Percentiles rank a stretch among this genome's conserved stretches.
phyloP scores from a whole-genome alignment of 176 grass and related monocot genomes.

The Musa troglodytarum region DNA sequence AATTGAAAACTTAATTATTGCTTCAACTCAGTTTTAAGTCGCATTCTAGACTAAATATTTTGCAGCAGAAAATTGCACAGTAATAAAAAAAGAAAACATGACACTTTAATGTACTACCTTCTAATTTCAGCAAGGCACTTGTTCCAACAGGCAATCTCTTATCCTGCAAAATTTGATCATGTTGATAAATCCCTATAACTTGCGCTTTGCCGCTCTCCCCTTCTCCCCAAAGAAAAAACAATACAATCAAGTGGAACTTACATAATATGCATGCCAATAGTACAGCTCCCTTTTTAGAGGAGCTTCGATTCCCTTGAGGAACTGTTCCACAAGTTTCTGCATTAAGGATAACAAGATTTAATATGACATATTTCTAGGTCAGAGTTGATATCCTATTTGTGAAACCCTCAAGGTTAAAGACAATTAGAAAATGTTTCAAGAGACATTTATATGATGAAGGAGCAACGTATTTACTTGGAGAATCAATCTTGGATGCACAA shows the following conservation, averaged over 20 bases:
- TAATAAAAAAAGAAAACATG: neutral
- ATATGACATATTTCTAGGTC: neutral
- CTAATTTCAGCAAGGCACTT: slow-evolving; percentile 58
- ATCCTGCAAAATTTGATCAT: slow-evolving; percentile 36
- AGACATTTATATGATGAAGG: neutral
- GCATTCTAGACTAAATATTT: neutral
- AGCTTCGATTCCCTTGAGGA: slow-evolving; percentile 46
- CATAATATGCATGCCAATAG: slow-evolving; percentile 67
- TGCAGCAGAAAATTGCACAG: neutral
- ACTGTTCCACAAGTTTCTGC: slow-evolving; percentile 55
- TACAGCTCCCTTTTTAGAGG: slow-evolving; percentile 45
- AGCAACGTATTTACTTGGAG: slow-evolving; percentile 33
- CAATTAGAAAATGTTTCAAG: too few species aligned
- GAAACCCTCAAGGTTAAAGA: too few species aligned
- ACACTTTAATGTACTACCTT: slow-evolving; percentile 4
- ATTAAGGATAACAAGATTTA: neutral
- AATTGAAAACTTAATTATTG: too few species aligned
- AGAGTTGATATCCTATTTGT: neutral
- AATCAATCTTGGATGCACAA: slow-evolving; percentile 52
- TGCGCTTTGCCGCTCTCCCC: too few species aligned
- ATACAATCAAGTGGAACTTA: slow-evolving; percentile 17
- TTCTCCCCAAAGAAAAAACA: neutral
- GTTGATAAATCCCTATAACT: neutral
- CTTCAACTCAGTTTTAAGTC: neutral
- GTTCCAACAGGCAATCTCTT: slow-evolving; percentile 49